phyloP scores from a whole-genome alignment of 805 yeast species.

The Schwanniomyces occidentalis region DNA sequence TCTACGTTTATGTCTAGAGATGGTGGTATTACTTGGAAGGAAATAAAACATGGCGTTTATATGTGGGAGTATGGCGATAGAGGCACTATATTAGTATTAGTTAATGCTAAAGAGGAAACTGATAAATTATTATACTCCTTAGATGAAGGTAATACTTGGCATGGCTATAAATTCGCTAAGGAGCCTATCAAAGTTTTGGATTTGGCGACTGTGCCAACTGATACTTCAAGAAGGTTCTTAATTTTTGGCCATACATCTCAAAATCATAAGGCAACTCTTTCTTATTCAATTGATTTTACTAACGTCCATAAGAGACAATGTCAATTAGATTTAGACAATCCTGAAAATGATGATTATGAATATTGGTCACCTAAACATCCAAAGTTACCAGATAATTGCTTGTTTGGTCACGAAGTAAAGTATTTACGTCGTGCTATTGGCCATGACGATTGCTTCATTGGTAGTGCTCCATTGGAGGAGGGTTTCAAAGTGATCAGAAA shows the following conservation, averaged over 20 bases:
- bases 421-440: constrained; percentile 45
- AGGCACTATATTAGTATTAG: constrained; percentile 81
- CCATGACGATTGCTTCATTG: constrained; percentile 66
- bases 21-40: constrained; percentile 89
- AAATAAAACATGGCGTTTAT: constrained; percentile 66
- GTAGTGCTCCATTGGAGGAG: constrained; percentile 54
- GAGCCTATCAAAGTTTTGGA: constrained; percentile 60
- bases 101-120: constrained; percentile 58
- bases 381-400: constrained; percentile 33
- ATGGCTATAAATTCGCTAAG: constrained; percentile 59
- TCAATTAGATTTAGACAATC: constrained; percentile 43
- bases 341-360: constrained; percentile 41
- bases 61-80: constrained; percentile 98
- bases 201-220: constrained; percentile 87
- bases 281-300: constrained; percentile 42
- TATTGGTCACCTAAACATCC: constrained; percentile 46
- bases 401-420: constrained; percentile 44
- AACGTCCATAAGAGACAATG: constrained; percentile 38
- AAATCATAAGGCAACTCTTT: constrained; percentile 45
- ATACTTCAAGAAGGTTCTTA: constrained; percentile 78
- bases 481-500: constrained; percentile 60
- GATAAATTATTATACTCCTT: constrained; percentile 62
- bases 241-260: constrained; percentile 48
- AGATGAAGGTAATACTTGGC: constrained; percentile 83
- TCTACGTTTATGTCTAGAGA: constrained; percentile 81